These are phyloP conservation scores for Colletotrichum salicis DNA, from an alignment of 2,329 filamentous ascomycete genomes.

Conservation along the genomic window DNA sequence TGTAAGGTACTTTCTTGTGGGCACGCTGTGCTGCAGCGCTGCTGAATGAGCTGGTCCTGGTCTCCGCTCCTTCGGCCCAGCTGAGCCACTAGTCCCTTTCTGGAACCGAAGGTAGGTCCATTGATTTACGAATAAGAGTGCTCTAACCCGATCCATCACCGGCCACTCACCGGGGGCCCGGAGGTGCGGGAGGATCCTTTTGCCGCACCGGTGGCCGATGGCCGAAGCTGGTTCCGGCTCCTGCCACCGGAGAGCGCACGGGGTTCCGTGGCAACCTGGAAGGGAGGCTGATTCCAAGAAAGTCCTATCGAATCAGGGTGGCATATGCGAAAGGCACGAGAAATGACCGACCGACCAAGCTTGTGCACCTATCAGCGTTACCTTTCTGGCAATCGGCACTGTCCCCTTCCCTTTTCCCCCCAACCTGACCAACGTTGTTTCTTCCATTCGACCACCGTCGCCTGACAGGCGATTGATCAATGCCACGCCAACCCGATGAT, in stretches of 20 bases:
- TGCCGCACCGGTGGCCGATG: constrained; percentile 20
- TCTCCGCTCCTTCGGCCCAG: constrained; percentile 5
- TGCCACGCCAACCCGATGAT: neutral
- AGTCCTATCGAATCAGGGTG: neutral
- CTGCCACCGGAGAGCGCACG: neutral
- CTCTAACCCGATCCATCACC: constrained; percentile 28
- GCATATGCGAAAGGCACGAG: neutral
- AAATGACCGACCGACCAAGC: neutral
- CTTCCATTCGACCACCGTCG: neutral
- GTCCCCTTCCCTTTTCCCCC: neutral
- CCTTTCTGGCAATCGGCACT: constrained; percentile 8
- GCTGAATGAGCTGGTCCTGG: constrained; percentile 23
- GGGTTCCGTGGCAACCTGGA: neutral
- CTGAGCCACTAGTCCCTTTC: constrained; percentile 20
- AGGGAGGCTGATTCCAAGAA: neutral
- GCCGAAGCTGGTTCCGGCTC: constrained; percentile 22
- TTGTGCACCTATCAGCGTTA: neutral
- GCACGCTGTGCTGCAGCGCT: constrained; percentile 16
- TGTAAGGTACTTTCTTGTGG: neutral
- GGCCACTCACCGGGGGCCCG: constrained; percentile 10
- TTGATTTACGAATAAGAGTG: neutral
- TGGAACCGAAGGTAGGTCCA: constrained; percentile 17
- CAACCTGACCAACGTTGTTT: neutral
- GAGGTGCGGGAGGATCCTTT: neutral
- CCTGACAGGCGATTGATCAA: neutral